These are phyloP conservation scores for thale cress (Arabidopsis thaliana) DNA, from an alignment of 345 rosid genomes.

Conservation along the genomic window DNA sequence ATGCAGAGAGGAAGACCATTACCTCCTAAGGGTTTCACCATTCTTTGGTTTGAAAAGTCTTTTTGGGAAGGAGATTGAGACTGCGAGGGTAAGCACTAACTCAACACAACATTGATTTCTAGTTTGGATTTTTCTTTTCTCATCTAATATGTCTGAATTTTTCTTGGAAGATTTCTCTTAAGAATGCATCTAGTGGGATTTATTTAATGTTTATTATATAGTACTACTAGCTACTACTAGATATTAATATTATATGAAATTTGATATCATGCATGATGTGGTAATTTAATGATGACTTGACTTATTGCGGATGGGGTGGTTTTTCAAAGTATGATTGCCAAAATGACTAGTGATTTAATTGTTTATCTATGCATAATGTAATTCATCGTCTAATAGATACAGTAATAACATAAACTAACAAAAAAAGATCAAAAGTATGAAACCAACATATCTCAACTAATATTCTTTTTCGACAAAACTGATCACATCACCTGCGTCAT, in stretches of 20 bases:
- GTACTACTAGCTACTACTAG: neutral
- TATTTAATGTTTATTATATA: neutral
- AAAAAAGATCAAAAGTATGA: no score
- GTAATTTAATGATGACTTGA: neutral
- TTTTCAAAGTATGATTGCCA: no score
- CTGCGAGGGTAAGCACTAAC: constrained; percentile 43
- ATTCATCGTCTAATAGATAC: no score
- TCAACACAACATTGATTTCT: constrained; percentile 23
- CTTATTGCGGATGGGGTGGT: neutral
- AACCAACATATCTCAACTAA: no score
- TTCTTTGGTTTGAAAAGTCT: constrained; percentile 24
- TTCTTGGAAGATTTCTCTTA: neutral
- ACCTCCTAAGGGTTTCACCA: constrained; percentile 34
- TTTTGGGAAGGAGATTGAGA: constrained; percentile 26
- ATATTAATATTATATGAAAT: neutral
- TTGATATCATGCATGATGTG: constrained; percentile 11
- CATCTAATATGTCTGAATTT: neutral
- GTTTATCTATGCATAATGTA: no score
- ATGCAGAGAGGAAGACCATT: constrained; percentile 39
- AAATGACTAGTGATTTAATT: no score
- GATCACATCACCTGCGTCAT: no score
- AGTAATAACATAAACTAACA: no score
- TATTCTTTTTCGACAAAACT: no score
- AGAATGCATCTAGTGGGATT: neutral
- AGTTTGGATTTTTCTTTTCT: neutral